A percentile compares a stretch with the other conserved stretches of the same genome.
These are phyloP conservation scores for Podospora conica DNA, from an alignment of 495 filamentous ascomycete genomes.

Conservation along the genomic window DNA sequence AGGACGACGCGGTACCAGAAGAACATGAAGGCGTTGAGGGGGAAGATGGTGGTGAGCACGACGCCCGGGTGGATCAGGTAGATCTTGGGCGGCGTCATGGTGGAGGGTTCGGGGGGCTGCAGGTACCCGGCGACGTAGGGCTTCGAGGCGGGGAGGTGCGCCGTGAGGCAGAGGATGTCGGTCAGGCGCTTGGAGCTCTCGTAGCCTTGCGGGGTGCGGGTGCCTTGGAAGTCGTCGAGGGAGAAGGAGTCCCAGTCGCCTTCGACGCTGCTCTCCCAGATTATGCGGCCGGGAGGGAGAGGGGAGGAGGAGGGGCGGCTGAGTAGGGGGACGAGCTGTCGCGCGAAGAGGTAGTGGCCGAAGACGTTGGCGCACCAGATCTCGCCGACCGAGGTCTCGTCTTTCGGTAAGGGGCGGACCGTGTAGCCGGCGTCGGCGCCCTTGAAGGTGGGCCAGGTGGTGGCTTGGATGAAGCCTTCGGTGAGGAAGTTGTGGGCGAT, in stretches of 20 bases:
- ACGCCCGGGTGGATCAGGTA: slow-evolving; percentile 86
- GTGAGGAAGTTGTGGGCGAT: slow-evolving; percentile 52
- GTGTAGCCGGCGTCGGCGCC: slow-evolving; percentile 52
- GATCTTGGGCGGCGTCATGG: slow-evolving; percentile 43
- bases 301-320: slow-evolving; percentile 37
- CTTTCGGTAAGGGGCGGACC: slow-evolving; percentile 31
- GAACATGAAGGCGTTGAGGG: slow-evolving; percentile 57
- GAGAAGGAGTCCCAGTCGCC: slow-evolving; percentile 50
- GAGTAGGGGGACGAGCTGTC: slow-evolving; percentile 70
- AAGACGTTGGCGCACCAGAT: slow-evolving; percentile 91
- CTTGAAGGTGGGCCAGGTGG: slow-evolving; percentile 80
- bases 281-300: slow-evolving; percentile 50
- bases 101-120: slow-evolving; percentile 6
- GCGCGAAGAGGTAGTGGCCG: slow-evolving; percentile 86
- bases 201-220: slow-evolving; percentile 58
- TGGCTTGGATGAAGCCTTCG: slow-evolving; percentile 58
- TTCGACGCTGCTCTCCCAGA: slow-evolving; percentile 84
- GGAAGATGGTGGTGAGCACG: slow-evolving; percentile 72
- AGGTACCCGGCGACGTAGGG: slow-evolving; percentile 46
- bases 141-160: slow-evolving; percentile 55
- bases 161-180: slow-evolving; percentile 74
- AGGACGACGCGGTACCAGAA: slow-evolving; percentile 54
- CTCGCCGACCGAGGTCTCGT: slow-evolving; percentile 48
- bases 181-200: slow-evolving; percentile 81
- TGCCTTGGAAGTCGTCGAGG: slow-evolving; percentile 68